Base-by-base conservation (phyloP, 2,329 filamentous ascomycete genomes). In the Polytolypa hystricis region DNA sequence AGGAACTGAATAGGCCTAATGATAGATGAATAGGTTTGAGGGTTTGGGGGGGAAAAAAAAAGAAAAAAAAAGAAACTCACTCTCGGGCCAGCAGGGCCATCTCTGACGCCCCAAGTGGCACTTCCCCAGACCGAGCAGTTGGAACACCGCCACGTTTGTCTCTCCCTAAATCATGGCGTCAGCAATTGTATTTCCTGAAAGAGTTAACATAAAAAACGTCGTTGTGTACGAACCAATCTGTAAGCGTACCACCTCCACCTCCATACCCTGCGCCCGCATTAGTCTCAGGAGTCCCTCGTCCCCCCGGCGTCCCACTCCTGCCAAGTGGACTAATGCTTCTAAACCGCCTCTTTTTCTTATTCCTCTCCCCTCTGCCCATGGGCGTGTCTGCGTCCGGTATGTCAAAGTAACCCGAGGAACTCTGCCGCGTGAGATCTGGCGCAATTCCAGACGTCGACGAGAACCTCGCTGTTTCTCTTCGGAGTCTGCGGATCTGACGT, bases 291-390 rank as follows among this genome's bases (percentile, higher is more conserved):
- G 87, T 95, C 8, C 82, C 83, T 39, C 87, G 69, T 5, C 74
- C 79, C 33, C 77, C 77, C 1, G 79, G 79, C 3, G 80, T 83
- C 9, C 73, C 74, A 27, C 72, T 67, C 43, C 80, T 73, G 8
- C 74, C 82, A n/a, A 78, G 61, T 0, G 91, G 89, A 53, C 85
- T 93, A 43, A 94, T 60, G 58, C 86, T 93, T 47, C 87, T 75
- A 66, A 95, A 93, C 17, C 87, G 74, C 46, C 84, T 74, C 74
- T 95, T 95, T 70, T 93, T 93, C 71, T 94, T 96, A 50, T 82
- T 91, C 30, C 89, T 70, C 62, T 95, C 89, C 16, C 89, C 89
- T 37, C 89, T 73, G 15, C 89, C 89, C 78, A 95, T 87, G 4
- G 84, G 74, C 53, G 93, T 85, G 53, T 95, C 75, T 16, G 57